Evolutionary conservation across 208 protist species (phyloP), one percentile per base, ranked within the genome.

Genomic region (Crithidia thermophila): DNA sequence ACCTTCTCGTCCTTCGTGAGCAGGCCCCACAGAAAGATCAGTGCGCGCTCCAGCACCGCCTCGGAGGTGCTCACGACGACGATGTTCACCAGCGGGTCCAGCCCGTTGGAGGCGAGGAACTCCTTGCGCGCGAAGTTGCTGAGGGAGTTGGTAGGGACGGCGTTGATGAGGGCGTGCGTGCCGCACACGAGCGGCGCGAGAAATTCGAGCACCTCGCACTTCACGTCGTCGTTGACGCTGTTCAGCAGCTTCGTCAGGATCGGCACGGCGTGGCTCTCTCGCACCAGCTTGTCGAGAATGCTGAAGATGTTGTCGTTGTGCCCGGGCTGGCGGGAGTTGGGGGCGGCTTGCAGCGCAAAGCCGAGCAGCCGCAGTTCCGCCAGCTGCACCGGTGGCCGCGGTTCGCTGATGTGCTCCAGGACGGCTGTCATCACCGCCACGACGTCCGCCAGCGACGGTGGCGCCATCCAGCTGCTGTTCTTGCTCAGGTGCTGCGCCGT

Each of bases 211-310:
- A 82, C 88, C 61, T 94, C 94, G 67, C 84, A 92, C 73, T 96
- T 97, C 13, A 97, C 84, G 43, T 94, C 85, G 47, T 97, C 91
- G 68, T 96, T 97, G n/a, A 95, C 89, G 52, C 88, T 95, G 43
- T 75, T 85, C n/a, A 97, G 75, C 30, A 95, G 74, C 39, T 73
- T 79, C 23, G 76, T 84, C 18, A 95, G 72, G 28, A 79, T 68
- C 0, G 69, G 47, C 6, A 96, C 70, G 14, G 72, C 81, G 18
- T 76, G 42, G 2, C 78, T 81, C 30, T 92, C 72, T 11, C 73
- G 45, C 13, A 93, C 43, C 9, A 96, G 75, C 7, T 79, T 47
- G 31, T 87, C 62, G 0, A 93, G 37, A 33, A 94, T 65, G 0
- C 58, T 56, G 2, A 56, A 55, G 0, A 89, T 27, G 40, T 79